Percentiles rank a stretch among this genome's conserved stretches.
These are phyloP conservation scores for Trichomonas gallinae DNA, from an alignment of 208 protist species.

Conservation along the genomic window DNA sequence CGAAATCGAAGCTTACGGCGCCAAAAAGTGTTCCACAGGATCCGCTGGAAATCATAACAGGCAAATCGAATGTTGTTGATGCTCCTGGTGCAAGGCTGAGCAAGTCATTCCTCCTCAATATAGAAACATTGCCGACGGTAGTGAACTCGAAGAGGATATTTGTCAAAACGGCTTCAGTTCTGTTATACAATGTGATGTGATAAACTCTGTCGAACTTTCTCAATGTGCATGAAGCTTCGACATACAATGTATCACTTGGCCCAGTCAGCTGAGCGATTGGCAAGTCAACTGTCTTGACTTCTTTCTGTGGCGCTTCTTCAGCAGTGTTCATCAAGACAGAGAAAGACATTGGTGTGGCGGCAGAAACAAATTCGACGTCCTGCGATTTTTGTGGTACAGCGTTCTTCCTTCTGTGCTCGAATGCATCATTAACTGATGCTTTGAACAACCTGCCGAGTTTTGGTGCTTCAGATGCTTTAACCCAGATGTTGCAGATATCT, in stretches of 20 bases:
- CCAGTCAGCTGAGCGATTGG: not conserved
- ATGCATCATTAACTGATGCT: not conserved
- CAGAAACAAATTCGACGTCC: not conserved
- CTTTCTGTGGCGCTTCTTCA: not conserved
- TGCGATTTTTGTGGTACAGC: not conserved
- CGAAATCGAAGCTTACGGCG: not conserved
- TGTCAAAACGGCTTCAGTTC: not conserved
- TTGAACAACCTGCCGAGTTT: not conserved
- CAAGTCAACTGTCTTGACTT: not conserved
- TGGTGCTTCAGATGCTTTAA: not conserved
- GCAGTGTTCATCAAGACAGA: not conserved
- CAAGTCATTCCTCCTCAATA: not conserved
- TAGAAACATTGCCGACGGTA: not conserved
- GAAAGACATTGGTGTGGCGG: not conserved
- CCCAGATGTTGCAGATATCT: not conserved
- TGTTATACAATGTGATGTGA: not conserved
- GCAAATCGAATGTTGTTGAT: not conserved
- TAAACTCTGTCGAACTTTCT: not conserved
- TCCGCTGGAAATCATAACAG: not conserved
- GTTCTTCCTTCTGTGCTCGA: not conserved
- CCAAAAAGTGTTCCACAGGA: not conserved
- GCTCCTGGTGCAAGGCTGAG: not conserved
- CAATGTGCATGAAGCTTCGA: not conserved
- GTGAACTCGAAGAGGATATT: conserved; percentile 2
- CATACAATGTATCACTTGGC: not conserved